Evolutionary conservation across 306 rosid species (phyloP).

Genomic region (Pueraria montana): DNA sequence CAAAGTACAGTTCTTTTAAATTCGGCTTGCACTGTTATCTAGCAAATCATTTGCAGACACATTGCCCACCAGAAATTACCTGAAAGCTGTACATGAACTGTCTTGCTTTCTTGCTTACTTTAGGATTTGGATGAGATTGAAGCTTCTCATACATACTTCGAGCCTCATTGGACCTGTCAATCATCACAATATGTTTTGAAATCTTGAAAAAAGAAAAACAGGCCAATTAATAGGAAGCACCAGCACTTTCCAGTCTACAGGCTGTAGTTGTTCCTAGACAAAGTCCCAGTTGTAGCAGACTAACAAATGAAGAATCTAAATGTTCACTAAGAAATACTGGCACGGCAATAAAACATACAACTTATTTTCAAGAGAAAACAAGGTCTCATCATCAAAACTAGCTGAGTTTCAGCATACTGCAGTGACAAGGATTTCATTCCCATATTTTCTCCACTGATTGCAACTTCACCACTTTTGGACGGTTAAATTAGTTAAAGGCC

Average conservation of each 20-base stretch:
- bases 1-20: constrained; percentile 2
- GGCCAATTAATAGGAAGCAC: constrained; percentile 16
- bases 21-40: constrained; percentile 27
- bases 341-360: not conserved
- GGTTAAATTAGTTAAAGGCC: not conserved
- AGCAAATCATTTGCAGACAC: not conserved
- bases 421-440: not conserved
- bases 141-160: constrained; percentile 87
- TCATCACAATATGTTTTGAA: constrained; percentile 36
- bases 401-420: not conserved
- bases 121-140: constrained; percentile 76
- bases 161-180: constrained; percentile 80
- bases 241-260: constrained; percentile 27
- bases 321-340: not conserved
- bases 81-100: constrained; percentile 81
- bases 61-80: constrained; percentile 59
- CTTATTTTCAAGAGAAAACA: not conserved
- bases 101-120: constrained; percentile 87
- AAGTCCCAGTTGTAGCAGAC: not conserved
- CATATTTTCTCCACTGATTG: not conserved
- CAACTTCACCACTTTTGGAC: not conserved
- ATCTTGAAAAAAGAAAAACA: constrained; percentile 12
- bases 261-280: not conserved
- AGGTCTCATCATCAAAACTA: not conserved
- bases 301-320: not conserved